phyloP scores from a whole-genome alignment of 225 moss, liverwort and hornwort genomes.

The Anthoceros angustus region DNA sequence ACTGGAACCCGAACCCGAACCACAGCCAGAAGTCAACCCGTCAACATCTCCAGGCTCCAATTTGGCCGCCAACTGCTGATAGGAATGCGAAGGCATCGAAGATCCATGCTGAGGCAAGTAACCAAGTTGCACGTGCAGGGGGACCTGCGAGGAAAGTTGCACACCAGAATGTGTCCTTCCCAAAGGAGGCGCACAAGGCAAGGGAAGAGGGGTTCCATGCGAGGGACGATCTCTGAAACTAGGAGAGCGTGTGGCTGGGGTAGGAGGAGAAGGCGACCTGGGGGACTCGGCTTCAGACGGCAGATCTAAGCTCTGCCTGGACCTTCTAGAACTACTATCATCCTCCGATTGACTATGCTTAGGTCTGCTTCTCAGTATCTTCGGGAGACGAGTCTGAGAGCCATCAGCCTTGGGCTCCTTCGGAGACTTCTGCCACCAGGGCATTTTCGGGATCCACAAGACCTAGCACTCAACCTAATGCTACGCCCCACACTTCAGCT shows the following conservation, averaged over 20 bases:
- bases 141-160: too few species aligned
- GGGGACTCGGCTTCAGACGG: conserved; percentile 1
- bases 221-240: conserved; percentile 1
- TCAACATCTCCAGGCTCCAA: conserved; percentile 38
- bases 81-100: not conserved
- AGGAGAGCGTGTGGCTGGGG: not conserved
- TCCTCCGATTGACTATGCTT: not conserved
- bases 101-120: not conserved
- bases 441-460: not conserved
- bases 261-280: conserved; percentile 1
- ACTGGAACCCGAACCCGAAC: conserved; percentile 82
- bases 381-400: not conserved
- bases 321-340: not conserved
- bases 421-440: conserved; percentile 2
- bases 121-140: not conserved
- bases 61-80: not conserved
- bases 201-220: not conserved
- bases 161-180: not conserved
- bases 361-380: not conserved
- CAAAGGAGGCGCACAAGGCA: conserved; percentile 1
- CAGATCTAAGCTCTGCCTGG: not conserved
- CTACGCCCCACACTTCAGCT: not conserved
- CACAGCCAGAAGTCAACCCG: conserved; percentile 30
- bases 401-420: conserved; percentile 2
- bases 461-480: not conserved